Conservation (phyloP, 2,329 filamentous ascomycete genomes). For the Myriangium duriaei region DNA sequence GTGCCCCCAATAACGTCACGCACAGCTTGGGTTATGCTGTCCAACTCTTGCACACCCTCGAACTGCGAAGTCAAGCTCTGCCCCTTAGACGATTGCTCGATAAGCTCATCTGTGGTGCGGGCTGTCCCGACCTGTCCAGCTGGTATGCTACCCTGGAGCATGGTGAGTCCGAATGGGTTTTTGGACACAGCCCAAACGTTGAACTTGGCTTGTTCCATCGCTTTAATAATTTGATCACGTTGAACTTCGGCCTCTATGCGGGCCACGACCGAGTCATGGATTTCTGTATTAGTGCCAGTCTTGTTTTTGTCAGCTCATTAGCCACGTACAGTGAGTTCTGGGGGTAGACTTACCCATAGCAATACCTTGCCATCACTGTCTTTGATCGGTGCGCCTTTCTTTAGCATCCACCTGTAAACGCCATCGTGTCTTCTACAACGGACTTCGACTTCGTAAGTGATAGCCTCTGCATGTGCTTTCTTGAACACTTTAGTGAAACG, state of each 20-base stretch:
- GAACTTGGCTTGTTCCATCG: slow-evolving; percentile 8
- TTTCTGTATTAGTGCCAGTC: slow-evolving; percentile 9
- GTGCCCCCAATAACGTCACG: slow-evolving; percentile 1
- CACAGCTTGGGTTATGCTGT: slow-evolving; percentile 1
- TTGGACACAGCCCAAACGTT: slow-evolving; percentile 8
- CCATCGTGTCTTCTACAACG: slow-evolving; percentile 2
- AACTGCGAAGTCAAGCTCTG: too few relatives aligned
- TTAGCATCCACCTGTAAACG: slow-evolving; percentile 6
- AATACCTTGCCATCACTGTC: slow-evolving; percentile 7
- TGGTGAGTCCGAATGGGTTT: slow-evolving; percentile 1
- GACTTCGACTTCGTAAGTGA: slow-evolving; percentile 7
- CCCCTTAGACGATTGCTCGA: too few relatives aligned
- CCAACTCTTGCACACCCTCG: not conserved
- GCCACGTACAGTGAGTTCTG: not conserved
- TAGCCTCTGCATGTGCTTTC: slow-evolving; percentile 2
- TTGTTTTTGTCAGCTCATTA: not conserved
- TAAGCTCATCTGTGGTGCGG: too few relatives aligned
- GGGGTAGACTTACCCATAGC: slow-evolving; percentile 5
- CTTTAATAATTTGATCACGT: slow-evolving; percentile 7
- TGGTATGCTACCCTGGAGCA: slow-evolving; percentile 8
- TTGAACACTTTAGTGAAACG: slow-evolving; percentile 3
- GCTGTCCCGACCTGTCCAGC: too few relatives aligned
- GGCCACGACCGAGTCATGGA: slow-evolving; percentile 6
- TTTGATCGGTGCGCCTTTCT: slow-evolving; percentile 7
- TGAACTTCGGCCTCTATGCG: slow-evolving; percentile 3